Conservation (phyloP, 2,329 filamentous ascomycete genomes). For the Rutstroemia sp. region DNA sequence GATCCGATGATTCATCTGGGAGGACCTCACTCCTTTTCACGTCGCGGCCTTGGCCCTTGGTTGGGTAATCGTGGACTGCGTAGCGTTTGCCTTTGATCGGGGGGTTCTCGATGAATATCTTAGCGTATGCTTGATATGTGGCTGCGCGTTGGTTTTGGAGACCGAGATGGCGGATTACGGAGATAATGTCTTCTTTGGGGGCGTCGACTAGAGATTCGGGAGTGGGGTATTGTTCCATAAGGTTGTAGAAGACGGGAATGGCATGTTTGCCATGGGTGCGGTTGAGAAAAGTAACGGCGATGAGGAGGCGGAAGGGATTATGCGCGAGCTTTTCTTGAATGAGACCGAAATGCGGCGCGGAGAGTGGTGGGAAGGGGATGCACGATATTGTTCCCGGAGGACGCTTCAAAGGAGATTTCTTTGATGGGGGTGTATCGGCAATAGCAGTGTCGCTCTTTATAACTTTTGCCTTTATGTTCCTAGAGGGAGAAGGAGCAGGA, state of each 20-base stretch:
- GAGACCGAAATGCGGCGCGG: constrained; percentile 60
- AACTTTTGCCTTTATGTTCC: constrained; percentile 1
- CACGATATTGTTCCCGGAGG: constrained; percentile 36
- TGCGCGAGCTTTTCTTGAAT: constrained; percentile 73
- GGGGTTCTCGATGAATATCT: constrained; percentile 53
- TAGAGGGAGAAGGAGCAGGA: constrained; percentile 5
- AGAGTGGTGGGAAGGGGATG: constrained; percentile 61
- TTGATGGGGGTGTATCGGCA: not conserved
- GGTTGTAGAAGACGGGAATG: constrained; percentile 64
- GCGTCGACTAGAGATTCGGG: constrained; percentile 54
- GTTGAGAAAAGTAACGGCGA: constrained; percentile 81
- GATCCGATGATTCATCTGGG: constrained; percentile 33
- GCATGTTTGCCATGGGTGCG: constrained; percentile 68
- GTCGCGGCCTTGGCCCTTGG: constrained; percentile 40
- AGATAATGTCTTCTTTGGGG: constrained; percentile 46
- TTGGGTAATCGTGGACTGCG: constrained; percentile 48
- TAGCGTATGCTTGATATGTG: constrained; percentile 63
- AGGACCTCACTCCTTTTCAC: constrained; percentile 40
- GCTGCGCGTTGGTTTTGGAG: constrained; percentile 60
- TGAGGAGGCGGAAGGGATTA: constrained; percentile 71
- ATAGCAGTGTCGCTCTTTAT: not conserved
- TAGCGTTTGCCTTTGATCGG: constrained; percentile 53
- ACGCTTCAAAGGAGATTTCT: constrained; percentile 14
- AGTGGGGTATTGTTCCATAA: constrained; percentile 63
- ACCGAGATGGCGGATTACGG: constrained; percentile 63